These are phyloP conservation scores for Kuraishia molischiana DNA, from an alignment of 805 yeast species.

Conservation along the genomic window DNA sequence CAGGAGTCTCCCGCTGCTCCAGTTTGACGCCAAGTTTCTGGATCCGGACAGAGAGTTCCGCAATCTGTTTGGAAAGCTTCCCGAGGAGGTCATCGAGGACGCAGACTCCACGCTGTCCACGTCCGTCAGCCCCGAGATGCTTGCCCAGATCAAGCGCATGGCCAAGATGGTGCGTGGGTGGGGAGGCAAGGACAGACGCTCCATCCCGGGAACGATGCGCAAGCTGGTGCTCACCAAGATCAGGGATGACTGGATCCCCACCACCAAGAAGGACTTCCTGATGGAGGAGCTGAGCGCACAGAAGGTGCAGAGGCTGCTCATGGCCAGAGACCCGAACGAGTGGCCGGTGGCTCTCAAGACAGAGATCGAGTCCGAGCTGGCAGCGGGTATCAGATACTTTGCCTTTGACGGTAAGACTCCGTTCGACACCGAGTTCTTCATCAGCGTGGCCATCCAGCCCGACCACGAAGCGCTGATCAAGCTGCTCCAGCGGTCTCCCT, in stretches of 20 bases:
- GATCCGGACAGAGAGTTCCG: constrained; percentile 74
- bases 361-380: constrained; percentile 25
- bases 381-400: constrained; percentile 46
- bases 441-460: constrained; percentile 61
- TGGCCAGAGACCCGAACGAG: constrained; percentile 8
- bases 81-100: constrained; percentile 59
- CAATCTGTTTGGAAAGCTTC: constrained; percentile 60
- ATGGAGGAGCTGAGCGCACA: constrained; percentile 49
- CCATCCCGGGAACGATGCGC: constrained; percentile 66
- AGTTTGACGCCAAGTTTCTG: constrained; percentile 39
- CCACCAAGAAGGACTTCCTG: constrained; percentile 44
- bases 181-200: constrained; percentile 71
- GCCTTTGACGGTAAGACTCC: constrained; percentile 28
- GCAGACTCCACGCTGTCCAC: constrained; percentile 69
- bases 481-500: constrained; percentile 52
- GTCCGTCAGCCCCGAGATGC: constrained; percentile 57
- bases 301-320: constrained; percentile 19
- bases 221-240: constrained; percentile 62
- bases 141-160: constrained; percentile 51
- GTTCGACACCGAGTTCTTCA: constrained; percentile 43
- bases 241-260: constrained; percentile 75
- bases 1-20: constrained; percentile 27
- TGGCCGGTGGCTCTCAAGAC: constrained; percentile 40
- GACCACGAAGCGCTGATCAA: constrained; percentile 66
- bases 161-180: constrained; percentile 62